phyloP scores from a whole-genome alignment of 78 protist genomes.

The Goniomonas avonlea region DNA sequence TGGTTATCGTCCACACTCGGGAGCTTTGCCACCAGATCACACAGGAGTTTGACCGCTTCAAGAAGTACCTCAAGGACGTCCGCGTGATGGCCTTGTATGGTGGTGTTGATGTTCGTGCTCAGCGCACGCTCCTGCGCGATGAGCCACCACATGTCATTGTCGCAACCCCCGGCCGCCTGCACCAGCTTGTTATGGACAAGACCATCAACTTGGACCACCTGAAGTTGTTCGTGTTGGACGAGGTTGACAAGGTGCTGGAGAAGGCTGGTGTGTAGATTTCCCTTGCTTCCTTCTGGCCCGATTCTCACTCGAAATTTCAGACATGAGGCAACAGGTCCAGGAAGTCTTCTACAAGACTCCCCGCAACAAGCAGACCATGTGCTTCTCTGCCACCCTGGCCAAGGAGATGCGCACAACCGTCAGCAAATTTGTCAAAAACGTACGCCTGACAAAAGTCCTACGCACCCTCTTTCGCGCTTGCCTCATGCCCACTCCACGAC shows the following conservation, averaged over 20 bases:
- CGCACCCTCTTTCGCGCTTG: too few species aligned
- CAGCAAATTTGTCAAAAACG: conserved; percentile 83
- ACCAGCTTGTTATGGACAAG: conserved; percentile 32
- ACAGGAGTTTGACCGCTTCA: conserved; percentile 91
- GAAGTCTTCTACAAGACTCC: conserved; percentile 83
- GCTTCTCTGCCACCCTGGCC: conserved; percentile 98
- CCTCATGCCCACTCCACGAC: too few species aligned
- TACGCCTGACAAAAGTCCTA: background rate
- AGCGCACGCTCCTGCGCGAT: conserved; percentile 36
- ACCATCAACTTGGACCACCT: conserved; percentile 55
- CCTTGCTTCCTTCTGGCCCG: background rate
- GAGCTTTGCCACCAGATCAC: conserved; percentile 95
- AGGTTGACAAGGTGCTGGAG: conserved; percentile 91
- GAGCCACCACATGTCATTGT: conserved; percentile 87
- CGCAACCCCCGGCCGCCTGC: conserved; percentile 98
- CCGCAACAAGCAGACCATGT: conserved; percentile 93
- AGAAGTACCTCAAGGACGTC: conserved; percentile 62
- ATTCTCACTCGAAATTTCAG: background rate
- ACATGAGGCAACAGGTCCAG: conserved; percentile 95
- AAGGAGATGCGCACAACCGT: conserved; percentile 66
- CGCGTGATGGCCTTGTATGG: conserved; percentile 85
- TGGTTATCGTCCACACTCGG: conserved; percentile 91
- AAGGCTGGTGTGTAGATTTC: too few species aligned
- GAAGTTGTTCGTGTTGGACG: conserved; percentile 95
- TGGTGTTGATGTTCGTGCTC: conserved; percentile 66